Conservation (phyloP, 2,329 filamentous ascomycete genomes). For the Bipolaris sorokiniana region DNA sequence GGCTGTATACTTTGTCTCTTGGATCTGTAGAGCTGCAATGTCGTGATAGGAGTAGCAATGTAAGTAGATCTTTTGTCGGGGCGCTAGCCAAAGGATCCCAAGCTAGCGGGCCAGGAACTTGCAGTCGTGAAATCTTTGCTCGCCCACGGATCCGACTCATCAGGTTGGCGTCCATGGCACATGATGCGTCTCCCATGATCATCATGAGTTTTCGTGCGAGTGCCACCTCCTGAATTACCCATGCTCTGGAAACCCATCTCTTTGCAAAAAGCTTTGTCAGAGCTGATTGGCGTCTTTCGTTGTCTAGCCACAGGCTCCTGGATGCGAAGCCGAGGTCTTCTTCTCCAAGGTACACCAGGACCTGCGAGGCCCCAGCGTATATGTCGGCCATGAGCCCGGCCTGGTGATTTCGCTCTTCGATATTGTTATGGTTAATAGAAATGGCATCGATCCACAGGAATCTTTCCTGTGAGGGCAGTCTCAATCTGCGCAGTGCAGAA, state of each 20-base stretch:
- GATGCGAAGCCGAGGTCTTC: slow-evolving; percentile 15
- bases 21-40: slow-evolving; percentile 18
- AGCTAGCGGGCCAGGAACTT: slow-evolving; percentile 19
- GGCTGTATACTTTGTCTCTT: slow-evolving; percentile 19
- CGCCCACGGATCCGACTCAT: slow-evolving; percentile 18
- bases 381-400: slow-evolving; percentile 26
- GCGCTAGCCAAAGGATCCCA: slow-evolving; percentile 22
- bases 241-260: slow-evolving; percentile 22
- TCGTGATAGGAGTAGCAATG: slow-evolving; percentile 14
- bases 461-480: slow-evolving; percentile 6
- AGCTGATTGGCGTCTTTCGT: slow-evolving; percentile 11
- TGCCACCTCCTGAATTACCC: slow-evolving; percentile 30
- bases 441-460: slow-evolving; percentile 26
- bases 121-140: slow-evolving; percentile 15
- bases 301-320: slow-evolving; percentile 14
- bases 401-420: slow-evolving; percentile 24
- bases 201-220: slow-evolving; percentile 17
- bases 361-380: slow-evolving; percentile 18
- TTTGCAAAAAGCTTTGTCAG: slow-evolving; percentile 15
- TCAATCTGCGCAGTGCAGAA: slow-evolving; percentile 18
- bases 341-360: slow-evolving; percentile 19
- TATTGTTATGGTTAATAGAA: slow-evolving; percentile 25
- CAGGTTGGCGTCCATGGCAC: slow-evolving; percentile 10
- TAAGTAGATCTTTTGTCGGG: slow-evolving; percentile 17
- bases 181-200: slow-evolving; percentile 14